A percentile compares a stretch with the other conserved stretches of the same genome.
Conservation (phyloP, 225 moss, liverwort and hornwort species). For the Takakia lepidozioides region DNA sequence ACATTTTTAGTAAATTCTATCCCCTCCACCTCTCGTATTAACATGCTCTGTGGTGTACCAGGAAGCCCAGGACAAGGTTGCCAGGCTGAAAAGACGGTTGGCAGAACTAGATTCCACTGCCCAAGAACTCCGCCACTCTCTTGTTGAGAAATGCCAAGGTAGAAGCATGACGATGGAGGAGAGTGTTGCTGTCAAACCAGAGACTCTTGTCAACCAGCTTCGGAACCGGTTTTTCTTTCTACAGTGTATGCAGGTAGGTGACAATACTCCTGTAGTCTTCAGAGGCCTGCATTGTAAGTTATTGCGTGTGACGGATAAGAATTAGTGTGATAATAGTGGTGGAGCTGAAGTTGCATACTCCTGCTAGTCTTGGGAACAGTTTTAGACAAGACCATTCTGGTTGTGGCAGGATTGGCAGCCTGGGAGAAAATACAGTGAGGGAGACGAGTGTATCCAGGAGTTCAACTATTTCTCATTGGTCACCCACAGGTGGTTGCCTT, state of each 20-base stretch:
- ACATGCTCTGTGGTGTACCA: slow-evolving; percentile 11
- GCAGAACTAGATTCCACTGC: slow-evolving; percentile 19
- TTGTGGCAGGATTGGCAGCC: slow-evolving; percentile 31
- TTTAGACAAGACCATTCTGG: slow-evolving; percentile 3
- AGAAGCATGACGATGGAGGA: background rate
- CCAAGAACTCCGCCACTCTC: slow-evolving; percentile 20
- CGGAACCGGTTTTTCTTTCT: slow-evolving; percentile 30
- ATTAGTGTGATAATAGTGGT: background rate
- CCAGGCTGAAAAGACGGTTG: slow-evolving; percentile 23
- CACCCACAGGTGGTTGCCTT: slow-evolving; percentile 45
- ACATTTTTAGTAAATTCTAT: background rate
- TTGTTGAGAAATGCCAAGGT: slow-evolving; percentile 17
- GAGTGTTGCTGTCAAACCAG: slow-evolving; percentile 8
- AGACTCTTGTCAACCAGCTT: slow-evolving; percentile 15
- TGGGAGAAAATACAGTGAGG: slow-evolving; percentile 23
- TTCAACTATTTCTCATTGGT: slow-evolving; percentile 45
- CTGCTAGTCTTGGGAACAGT: background rate
- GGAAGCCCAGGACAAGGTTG: slow-evolving; percentile 30
- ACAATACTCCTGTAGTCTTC: too few species aligned
- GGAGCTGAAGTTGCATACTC: background rate
- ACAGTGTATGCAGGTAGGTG: slow-evolving; percentile 34
- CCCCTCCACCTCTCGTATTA: background rate
- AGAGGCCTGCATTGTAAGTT: background rate
- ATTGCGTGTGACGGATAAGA: background rate
- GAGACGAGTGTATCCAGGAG: slow-evolving; percentile 24